A percentile compares a stretch with the other conserved stretches of the same genome.
Conservation (phyloP, 2,329 filamentous ascomycete species). For the Aspergillus brasiliensis region DNA sequence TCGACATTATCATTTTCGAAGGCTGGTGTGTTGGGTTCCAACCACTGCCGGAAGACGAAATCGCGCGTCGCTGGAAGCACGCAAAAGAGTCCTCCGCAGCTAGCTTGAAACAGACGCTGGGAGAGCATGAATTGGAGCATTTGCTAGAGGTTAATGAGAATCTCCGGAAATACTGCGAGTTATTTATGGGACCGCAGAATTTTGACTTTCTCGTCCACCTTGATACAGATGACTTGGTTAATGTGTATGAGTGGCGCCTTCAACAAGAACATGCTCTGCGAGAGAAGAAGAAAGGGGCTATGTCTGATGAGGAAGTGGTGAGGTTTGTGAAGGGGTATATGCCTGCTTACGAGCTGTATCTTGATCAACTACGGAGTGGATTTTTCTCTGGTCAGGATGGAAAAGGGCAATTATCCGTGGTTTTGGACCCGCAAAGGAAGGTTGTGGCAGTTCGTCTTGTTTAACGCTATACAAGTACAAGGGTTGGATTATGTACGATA, state of each 20-base stretch:
- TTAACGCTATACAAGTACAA: no score
- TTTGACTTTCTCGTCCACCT: neutral
- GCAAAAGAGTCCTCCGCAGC: neutral
- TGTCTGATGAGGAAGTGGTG: neutral
- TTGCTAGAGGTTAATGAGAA: neutral
- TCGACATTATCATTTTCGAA: neutral
- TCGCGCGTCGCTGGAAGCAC: neutral
- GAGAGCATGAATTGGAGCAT: neutral
- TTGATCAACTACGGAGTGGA: neutral
- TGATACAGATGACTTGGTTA: neutral
- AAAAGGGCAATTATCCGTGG: neutral
- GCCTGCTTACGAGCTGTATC: constrained; percentile 3
- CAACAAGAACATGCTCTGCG: constrained; percentile 1
- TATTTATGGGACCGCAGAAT: neutral
- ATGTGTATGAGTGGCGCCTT: neutral
- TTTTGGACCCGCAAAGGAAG: neutral
- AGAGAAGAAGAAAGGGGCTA: neutral
- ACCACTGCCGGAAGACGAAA: neutral
- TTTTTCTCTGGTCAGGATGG: neutral
- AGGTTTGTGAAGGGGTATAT: neutral
- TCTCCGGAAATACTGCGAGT: neutral
- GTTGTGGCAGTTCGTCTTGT: no score
- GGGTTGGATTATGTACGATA: no score
- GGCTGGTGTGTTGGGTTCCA: constrained; percentile 2
- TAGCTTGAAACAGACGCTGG: neutral